phyloP scores from a whole-genome alignment of 2,329 filamentous ascomycete species.

The Xylariaceae sp. region DNA sequence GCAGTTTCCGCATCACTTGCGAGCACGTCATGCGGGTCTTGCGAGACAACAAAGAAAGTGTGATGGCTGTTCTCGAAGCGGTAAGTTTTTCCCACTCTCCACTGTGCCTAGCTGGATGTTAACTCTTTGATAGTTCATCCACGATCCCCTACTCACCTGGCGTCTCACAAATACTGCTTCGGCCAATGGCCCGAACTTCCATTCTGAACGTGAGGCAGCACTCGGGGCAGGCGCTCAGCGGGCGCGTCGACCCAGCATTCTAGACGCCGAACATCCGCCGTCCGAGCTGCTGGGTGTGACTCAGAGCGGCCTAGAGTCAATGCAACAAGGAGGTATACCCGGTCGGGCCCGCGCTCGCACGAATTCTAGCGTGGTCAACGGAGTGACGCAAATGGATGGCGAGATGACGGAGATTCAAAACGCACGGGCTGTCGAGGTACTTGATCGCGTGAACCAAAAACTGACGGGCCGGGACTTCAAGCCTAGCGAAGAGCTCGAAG shows the following conservation, averaged over 20 bases:
- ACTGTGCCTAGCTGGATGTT: slow-evolving; percentile 8
- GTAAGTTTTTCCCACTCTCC: slow-evolving; percentile 54
- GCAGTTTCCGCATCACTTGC: slow-evolving; percentile 95
- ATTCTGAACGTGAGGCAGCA: slow-evolving; percentile 56
- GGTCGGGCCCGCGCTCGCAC: slow-evolving; percentile 56
- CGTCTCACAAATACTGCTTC: slow-evolving; percentile 68
- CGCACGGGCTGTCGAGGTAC: slow-evolving; percentile 84
- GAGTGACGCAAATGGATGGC: slow-evolving; percentile 31
- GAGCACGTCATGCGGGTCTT: slow-evolving; percentile 98
- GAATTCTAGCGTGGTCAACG: slow-evolving; percentile 48
- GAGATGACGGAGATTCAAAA: slow-evolving; percentile 80
- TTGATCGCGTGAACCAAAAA: slow-evolving; percentile 92
- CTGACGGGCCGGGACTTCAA: slow-evolving; percentile 92
- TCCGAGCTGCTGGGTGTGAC: slow-evolving; percentile 55
- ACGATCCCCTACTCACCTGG: slow-evolving; percentile 98
- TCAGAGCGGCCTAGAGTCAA: slow-evolving; percentile 28
- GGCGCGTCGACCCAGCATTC: slow-evolving; percentile 65
- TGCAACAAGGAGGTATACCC: slow-evolving; percentile 46
- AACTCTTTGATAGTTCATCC: slow-evolving; percentile 71
- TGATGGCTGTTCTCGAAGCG: slow-evolving; percentile 97
- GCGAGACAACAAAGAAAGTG: slow-evolving; percentile 93
- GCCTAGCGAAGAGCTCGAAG: slow-evolving; percentile 75
- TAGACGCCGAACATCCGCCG: slow-evolving; percentile 61
- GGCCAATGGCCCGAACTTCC: slow-evolving; percentile 66
- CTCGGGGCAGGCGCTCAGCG: slow-evolving; percentile 49